Percentiles rank a stretch among this genome's conserved stretches.
These are phyloP conservation scores for Penicillium brevicompactum DNA, from an alignment of 2,329 filamentous ascomycete genomes.

Conservation along the genomic window DNA sequence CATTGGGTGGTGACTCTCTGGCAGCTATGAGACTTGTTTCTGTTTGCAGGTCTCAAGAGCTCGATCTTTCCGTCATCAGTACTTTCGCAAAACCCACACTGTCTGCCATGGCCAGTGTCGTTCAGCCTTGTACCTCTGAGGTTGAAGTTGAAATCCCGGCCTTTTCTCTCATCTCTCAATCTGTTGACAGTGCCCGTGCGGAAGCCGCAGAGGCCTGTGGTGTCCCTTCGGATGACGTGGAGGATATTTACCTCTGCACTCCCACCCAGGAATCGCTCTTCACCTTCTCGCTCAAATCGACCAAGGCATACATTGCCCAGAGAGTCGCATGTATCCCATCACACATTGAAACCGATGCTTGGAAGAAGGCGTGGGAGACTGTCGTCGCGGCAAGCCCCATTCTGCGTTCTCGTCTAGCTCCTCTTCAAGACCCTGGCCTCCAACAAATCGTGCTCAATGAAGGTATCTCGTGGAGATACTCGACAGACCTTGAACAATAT, in stretches of 20 bases:
- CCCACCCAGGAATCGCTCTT: constrained; percentile 47
- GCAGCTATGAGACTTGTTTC: constrained; percentile 38
- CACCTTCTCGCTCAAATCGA: constrained; percentile 48
- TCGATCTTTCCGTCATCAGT: constrained; percentile 39
- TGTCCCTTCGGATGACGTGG: constrained; percentile 27
- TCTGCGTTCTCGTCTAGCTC: constrained; percentile 49
- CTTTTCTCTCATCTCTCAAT: constrained; percentile 38
- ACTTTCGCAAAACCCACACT: constrained; percentile 39
- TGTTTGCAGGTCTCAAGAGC: constrained; percentile 30
- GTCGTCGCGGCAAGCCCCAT: constrained; percentile 46
- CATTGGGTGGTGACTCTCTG: constrained; percentile 38
- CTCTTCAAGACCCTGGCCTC: constrained; percentile 36
- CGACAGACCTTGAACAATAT: constrained; percentile 27
- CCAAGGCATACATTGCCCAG: constrained; percentile 50
- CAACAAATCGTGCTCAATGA: constrained; percentile 41
- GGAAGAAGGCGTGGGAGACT: constrained; percentile 49
- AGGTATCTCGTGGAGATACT: constrained; percentile 33
- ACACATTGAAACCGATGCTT: constrained; percentile 38
- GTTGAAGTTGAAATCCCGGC: constrained; percentile 26
- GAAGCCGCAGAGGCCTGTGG: constrained; percentile 43
- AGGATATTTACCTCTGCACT: constrained; percentile 47
- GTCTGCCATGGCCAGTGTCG: constrained; percentile 46
- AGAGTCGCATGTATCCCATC: constrained; percentile 41
- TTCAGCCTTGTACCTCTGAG: constrained; percentile 30
- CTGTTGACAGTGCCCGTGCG: constrained; percentile 32